Evolutionary conservation across 2,329 filamentous ascomycete species (phyloP).

Genomic region (Ophiosphaerella korrae): DNA sequence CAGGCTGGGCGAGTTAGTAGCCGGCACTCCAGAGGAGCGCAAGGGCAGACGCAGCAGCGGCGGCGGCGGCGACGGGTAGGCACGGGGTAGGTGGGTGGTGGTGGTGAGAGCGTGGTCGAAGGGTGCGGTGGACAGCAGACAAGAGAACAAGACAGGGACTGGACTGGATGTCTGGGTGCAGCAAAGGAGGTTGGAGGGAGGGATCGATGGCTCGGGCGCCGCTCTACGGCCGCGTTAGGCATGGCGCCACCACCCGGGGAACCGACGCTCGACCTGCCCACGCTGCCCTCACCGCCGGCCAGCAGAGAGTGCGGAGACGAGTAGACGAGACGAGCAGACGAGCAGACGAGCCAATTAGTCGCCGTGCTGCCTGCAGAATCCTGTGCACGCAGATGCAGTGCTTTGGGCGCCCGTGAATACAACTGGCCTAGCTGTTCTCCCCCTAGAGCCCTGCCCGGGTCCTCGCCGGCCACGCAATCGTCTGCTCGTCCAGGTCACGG

Average conservation of each 20-base stretch:
- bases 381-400: too few relatives aligned
- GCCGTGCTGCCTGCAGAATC: not conserved
- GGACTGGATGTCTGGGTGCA: not conserved
- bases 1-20: constrained; percentile 13
- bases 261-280: too few relatives aligned
- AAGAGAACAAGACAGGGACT: not conserved
- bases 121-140: too few relatives aligned
- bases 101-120: constrained; percentile 1
- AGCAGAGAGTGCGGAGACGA: not conserved
- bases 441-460: too few relatives aligned
- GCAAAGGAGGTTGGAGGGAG: constrained; percentile 4
- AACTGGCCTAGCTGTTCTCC: too few relatives aligned
- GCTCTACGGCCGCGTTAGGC: not conserved
- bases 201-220: constrained; percentile 1
- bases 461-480: not conserved
- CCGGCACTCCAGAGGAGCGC: constrained; percentile 34
- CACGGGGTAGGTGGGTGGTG: constrained; percentile 25
- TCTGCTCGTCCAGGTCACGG: not conserved
- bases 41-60: constrained; percentile 22
- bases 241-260: not conserved
- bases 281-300: constrained; percentile 1
- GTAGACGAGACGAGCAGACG: too few relatives aligned
- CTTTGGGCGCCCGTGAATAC: too few relatives aligned
- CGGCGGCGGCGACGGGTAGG: constrained; percentile 26
- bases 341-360: not conserved